Base-by-base conservation (phyloP, 148 eudicot genomes). In the Rhododendron molle region DNA sequence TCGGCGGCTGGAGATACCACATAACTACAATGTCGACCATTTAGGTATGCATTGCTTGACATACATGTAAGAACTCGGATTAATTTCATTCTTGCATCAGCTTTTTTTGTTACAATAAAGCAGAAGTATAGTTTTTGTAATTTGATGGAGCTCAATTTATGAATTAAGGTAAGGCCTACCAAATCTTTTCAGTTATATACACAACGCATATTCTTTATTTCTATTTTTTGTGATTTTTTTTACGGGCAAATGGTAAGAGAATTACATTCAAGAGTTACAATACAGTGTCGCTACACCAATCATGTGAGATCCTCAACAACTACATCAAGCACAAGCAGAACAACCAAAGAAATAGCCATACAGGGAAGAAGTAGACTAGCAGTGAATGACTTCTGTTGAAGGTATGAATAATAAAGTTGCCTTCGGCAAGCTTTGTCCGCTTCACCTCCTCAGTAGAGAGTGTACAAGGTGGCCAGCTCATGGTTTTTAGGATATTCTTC, bases 1-100 rank as follows among this genome's bases (percentile, higher is more conserved):
- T 87, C 96, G 98, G 47, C 94, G 90, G 83, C 89, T 87, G 83
- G 98, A 94, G 85, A 97, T 97, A 88, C 99, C 99, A 71, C 93
- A 92, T 46, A 90, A 92, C 87, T 97, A 90, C 89, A 91, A 82
- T 92, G 96, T 84, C 58, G 89, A 95, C 83, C 93, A 97, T 89
- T 91, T 97, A 89, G 99, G 99, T 96, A 93, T 83, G 65, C 77
- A 74, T 78, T 40, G 47, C 65, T 73, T 72, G 26, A 28, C 34
- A 47, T 32, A 50, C 3, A 47, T 83, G 4, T 11, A 16, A 12
- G 47, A 43, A 73, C 6, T 36, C 21, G 60, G 16, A 38, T 47
- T 84, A 38, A 32, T 76, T 21, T 58, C 54, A 84, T 38, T 50
- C 16, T 52, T 84, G 81, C 34, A 74, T 54, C 52, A 72, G 4